A percentile compares a stretch with the other conserved stretches of the same genome.
These are phyloP conservation scores for Pythium vanterpoolii DNA, from an alignment of 352 stramenopile genomes.

Conservation along the genomic window DNA sequence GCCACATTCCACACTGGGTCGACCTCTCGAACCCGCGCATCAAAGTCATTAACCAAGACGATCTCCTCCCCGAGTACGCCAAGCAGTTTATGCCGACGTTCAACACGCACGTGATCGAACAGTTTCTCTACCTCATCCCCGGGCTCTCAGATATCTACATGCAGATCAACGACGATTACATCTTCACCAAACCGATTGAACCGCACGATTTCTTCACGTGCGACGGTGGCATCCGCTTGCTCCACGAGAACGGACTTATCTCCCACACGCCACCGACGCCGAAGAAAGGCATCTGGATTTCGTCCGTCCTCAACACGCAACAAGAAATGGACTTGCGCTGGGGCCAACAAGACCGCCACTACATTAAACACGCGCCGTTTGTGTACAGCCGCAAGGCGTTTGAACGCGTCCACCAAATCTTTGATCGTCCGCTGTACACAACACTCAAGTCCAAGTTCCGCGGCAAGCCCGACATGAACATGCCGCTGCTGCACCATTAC, in stretches of 20 bases:
- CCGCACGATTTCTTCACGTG: conserved; percentile 87
- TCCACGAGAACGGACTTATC: conserved; percentile 77
- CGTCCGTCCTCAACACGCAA: conserved; percentile 85
- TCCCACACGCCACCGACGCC: conserved; percentile 64
- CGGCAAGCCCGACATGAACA: conserved; percentile 85
- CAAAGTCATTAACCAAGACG: conserved; percentile 86
- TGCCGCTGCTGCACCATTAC: conserved; percentile 83
- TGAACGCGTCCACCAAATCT: conserved; percentile 85
- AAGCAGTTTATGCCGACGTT: conserved; percentile 81
- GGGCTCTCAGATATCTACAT: conserved; percentile 87
- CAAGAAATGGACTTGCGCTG: conserved; percentile 85
- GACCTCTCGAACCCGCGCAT: conserved; percentile 79
- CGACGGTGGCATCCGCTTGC: conserved; percentile 76
- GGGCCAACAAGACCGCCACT: conserved; percentile 74
- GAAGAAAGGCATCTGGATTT: conserved; percentile 88
- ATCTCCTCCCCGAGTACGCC: conserved; percentile 79
- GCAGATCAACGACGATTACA: conserved; percentile 89
- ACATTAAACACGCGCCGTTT: conserved; percentile 88
- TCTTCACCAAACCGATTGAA: conserved; percentile 79
- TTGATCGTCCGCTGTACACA: conserved; percentile 75
- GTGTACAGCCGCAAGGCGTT: conserved; percentile 85
- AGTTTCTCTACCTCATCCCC: conserved; percentile 85
- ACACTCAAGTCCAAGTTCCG: conserved; percentile 87
- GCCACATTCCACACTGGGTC: conserved; percentile 82
- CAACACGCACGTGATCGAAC: conserved; percentile 89